Evolutionary conservation across 176 grass and related monocot species (phyloP).

Genomic region (Musa troglodytarum): DNA sequence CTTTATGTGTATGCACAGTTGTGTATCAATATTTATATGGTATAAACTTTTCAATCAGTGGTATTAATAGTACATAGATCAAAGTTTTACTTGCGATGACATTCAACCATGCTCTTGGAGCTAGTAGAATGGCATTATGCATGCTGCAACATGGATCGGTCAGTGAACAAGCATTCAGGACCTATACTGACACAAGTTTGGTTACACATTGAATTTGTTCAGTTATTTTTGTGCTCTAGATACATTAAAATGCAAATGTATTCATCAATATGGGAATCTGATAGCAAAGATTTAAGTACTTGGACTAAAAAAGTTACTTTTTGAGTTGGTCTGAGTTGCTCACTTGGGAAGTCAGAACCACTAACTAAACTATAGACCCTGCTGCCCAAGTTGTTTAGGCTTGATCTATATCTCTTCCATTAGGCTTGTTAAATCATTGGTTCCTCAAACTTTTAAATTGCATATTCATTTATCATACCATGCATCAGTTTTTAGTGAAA

Average conservation of each 20-base stretch:
- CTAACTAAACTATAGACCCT: no score
- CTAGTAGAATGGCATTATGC: not conserved
- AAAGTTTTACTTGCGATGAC: not conserved
- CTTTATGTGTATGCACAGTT: not conserved
- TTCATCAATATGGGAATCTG: no score
- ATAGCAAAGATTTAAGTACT: no score
- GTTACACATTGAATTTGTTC: not conserved
- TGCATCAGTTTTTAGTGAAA: not conserved
- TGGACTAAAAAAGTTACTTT: no score
- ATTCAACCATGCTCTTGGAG: not conserved
- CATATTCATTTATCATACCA: not conserved
- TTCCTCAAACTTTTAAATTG: not conserved
- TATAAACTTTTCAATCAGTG: not conserved
- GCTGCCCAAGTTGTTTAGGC: no score
- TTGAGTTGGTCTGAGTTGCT: no score
- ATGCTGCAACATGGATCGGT: not conserved
- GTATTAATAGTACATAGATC: not conserved
- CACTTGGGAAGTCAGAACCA: no score
- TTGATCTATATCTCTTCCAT: no score
- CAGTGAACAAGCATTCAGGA: not conserved
- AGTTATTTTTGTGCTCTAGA: not conserved
- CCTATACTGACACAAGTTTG: not conserved
- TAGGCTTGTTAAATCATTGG: not conserved
- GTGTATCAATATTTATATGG: not conserved
- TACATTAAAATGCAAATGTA: not conserved